Evolutionary conservation across 1,139 yeast species (phyloP), one percentile per base, ranked within the genome.

Genomic region (Hyphopichia burtonii): DNA sequence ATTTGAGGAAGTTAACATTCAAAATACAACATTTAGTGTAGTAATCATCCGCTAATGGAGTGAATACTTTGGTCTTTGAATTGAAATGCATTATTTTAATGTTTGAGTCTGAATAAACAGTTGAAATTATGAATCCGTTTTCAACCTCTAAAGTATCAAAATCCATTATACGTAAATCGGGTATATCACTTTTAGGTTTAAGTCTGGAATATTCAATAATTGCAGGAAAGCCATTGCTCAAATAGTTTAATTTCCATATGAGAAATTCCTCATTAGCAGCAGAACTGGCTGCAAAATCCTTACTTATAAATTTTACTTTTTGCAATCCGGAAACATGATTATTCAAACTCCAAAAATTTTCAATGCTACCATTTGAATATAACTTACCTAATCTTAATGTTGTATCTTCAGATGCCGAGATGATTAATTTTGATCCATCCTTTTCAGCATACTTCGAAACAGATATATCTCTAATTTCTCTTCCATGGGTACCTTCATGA

Each of bases 251-350:
- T 46, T 76, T 77, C 99, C 99, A 93, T 8, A 89, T 66, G 46
- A 78, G 77, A 39, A 93, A 76, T 63, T 93, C 99, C 59, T 93
- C 99, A 55, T 94, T 80, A 0, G 96, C 98, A 10, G 96, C 93
- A 1, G 93, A 82, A 48, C 90, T 67, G 30, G 74, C 80, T 7
- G 72, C 58, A 31, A 45, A 64, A 1, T 72, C 65, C 10, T 74
- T 63, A 51, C 65, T 70, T 20, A 88, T 66, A 63, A 91, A 86
- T 45, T 78, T 80, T 14, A 87, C 73, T 38, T 78, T 75, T 58
- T 91, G 98, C 41, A 93, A 65, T 0, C 98, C 98, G 1, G 97
- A 88, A 3, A 89, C 84, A 59, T 93, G 99, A 45, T 80, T 79
- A 56, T 91, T 79, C 59, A 84, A 73, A 2, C 85, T 76, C 83